Conservation (phyloP, 2,329 filamentous ascomycete genomes). For the Didymellaceae sp. region DNA sequence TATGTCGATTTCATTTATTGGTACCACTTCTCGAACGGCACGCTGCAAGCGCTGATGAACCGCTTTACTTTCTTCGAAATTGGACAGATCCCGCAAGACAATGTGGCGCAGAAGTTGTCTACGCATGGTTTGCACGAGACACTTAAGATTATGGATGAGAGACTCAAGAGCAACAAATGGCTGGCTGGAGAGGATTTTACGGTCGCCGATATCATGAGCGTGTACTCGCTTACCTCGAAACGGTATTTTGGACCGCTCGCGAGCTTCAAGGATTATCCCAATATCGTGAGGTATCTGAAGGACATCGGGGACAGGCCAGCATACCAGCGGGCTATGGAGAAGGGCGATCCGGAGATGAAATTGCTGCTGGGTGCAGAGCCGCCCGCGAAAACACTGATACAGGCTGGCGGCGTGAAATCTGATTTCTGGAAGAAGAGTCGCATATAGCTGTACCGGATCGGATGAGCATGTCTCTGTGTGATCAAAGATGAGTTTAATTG, state of each 20-base stretch:
- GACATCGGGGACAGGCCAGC: constrained; percentile 25
- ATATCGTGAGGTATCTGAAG: constrained; percentile 27
- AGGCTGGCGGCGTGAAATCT: constrained; percentile 21
- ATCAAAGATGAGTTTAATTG: too few species aligned
- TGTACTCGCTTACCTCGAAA: constrained; percentile 67
- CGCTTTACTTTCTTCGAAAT: constrained; percentile 34
- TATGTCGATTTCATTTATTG: constrained; percentile 68
- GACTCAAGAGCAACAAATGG: constrained; percentile 57
- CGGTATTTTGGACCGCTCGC: constrained; percentile 54
- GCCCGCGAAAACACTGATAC: constrained; percentile 22
- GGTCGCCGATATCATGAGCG: constrained; percentile 67
- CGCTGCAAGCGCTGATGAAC: constrained; percentile 46
- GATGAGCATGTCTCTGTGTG: not conserved
- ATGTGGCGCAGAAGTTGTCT: constrained; percentile 20
- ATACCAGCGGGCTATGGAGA: constrained; percentile 57
- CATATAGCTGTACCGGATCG: not conserved
- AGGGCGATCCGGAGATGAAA: constrained; percentile 57
- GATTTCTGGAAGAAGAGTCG: constrained; percentile 23
- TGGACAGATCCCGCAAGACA: constrained; percentile 30
- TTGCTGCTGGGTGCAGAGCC: constrained; percentile 23
- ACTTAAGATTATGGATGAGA: constrained; percentile 55
- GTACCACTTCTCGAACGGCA: constrained; percentile 61
- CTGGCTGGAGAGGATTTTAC: constrained; percentile 67
- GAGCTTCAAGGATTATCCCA: constrained; percentile 22
- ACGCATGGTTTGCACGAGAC: constrained; percentile 42